phyloP scores from a whole-genome alignment of 2,329 filamentous ascomycete genomes.

The Periconia digitata region DNA sequence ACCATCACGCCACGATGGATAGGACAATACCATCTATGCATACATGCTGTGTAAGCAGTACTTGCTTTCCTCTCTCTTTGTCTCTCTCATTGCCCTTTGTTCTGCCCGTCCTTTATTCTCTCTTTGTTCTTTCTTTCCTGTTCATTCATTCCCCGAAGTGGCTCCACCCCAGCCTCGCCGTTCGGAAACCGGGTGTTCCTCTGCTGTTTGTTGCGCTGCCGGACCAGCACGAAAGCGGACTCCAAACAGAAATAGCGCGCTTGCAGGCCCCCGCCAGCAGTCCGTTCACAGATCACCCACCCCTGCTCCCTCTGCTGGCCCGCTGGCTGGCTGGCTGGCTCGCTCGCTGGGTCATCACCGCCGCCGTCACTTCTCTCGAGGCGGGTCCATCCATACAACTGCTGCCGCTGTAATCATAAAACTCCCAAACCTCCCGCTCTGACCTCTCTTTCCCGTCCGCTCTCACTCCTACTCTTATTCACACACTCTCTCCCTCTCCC shows the following conservation, averaged over 20 bases:
- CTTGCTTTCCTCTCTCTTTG: too few species aligned
- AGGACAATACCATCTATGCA: too few species aligned
- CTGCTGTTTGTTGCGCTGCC: not conserved
- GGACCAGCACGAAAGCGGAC: not conserved
- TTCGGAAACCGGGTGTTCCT: not conserved
- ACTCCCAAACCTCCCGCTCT: too few species aligned
- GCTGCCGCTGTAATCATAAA: too few species aligned
- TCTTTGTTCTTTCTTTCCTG: not conserved
- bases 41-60: too few species aligned
- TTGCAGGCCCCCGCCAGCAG: not conserved
- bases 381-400: too few species aligned
- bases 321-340: too few species aligned
- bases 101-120: too few species aligned
- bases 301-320: slow-evolving; percentile 3
- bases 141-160: not conserved
- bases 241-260: not conserved
- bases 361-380: not conserved
- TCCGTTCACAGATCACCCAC: slow-evolving; percentile 1
- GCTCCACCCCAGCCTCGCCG: not conserved
- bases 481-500: not conserved
- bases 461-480: not conserved
- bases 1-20: too few species aligned
- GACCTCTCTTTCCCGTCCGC: too few species aligned
- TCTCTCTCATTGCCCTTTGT: too few species aligned
- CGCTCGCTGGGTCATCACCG: too few species aligned